Evolutionary conservation across 805 yeast genomes (phyloP), one percentile per base, ranked within the genome.

Genomic region (Yamadazyma takamatsuzukensis): DNA sequence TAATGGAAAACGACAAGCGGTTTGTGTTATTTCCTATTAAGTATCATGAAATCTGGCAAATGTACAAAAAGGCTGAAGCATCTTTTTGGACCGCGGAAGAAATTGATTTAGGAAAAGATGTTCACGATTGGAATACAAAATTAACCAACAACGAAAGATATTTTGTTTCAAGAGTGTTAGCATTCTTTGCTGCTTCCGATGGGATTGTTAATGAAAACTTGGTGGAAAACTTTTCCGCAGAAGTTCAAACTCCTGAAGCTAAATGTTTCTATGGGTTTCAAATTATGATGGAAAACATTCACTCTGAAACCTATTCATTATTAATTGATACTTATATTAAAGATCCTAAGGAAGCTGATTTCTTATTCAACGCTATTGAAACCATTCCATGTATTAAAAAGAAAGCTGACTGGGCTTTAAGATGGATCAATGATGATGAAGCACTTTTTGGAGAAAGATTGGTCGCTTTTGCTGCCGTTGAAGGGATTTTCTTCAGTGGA

Each of bases 61-160:
- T 94, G 74, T 90, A 90, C 69, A 90, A 90, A 74, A 87, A 90
- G 68, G 97, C 97, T 32, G 98, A 93, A 73, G 98, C 98, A 11
- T 90, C 97, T 5, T 90, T 90, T 76, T 90, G 98, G 98, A 93
- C 97, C 25, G 97, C 97, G 29, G 98, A 90, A 71, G 98, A 93
- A 69, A 88, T 90, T 47, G 98, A 90, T 65, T 76, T 90, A 45
- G 80, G 94, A 35, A 93, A 90, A 72, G 98, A 90, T 63, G 56
- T 74, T 40, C 76, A 75, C 52, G 98, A 90, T 69, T 90, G 98
- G 98, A 89, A 86, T 59, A 76, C 83, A 68, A 72, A 72, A 54
- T 71, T 90, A 71, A 89, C 73, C 57, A 93, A 85, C 37, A 90
- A 89, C 60, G 98, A 90, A 73, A 78, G 95, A 53, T 93, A 67